Evolutionary conservation across 2,329 filamentous ascomycete species (phyloP).

Genomic region (Madurella fahalii): DNA sequence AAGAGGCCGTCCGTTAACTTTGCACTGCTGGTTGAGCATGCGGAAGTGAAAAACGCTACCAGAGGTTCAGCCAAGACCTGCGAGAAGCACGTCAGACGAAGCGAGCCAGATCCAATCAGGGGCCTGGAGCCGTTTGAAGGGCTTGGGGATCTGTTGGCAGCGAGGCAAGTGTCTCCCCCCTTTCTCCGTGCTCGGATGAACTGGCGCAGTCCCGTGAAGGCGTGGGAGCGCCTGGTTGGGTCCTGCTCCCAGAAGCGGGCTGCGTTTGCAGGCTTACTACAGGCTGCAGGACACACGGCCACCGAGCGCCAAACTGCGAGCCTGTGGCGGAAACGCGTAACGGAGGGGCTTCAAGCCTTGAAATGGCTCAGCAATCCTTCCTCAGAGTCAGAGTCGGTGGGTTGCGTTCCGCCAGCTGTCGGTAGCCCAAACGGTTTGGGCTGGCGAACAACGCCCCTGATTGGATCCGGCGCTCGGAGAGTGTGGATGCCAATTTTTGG

Average conservation of each 20-base stretch:
- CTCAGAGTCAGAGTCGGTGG: too few relatives aligned
- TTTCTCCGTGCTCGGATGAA: not conserved
- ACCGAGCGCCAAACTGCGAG: not conserved
- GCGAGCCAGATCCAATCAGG: constrained; percentile 5
- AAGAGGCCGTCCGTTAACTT: not conserved
- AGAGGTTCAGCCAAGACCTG: not conserved
- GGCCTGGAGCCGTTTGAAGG: not conserved
- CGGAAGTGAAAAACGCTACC: not conserved
- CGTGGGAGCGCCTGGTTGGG: constrained; percentile 22
- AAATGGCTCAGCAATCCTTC: too few relatives aligned
- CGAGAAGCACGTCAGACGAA: constrained; percentile 9
- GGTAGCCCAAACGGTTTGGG: constrained; percentile 17
- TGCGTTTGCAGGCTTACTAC: not conserved
- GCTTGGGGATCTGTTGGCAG: not conserved
- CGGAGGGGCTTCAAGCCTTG: not conserved
- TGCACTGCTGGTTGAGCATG: too few relatives aligned
- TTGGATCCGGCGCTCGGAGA: not conserved
- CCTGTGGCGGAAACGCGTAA: not conserved
- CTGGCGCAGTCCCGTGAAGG: constrained; percentile 9
- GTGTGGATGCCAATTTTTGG: not conserved
- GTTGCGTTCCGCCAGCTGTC: not conserved
- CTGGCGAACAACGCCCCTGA: constrained; percentile 1
- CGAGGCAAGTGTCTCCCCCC: not conserved
- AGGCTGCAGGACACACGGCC: not conserved
- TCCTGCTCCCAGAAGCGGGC: constrained; percentile 3